Percentiles rank a stretch among this genome's conserved stretches.
phyloP scores from a whole-genome alignment of 2,329 filamentous ascomycete genomes.

The Helicocarpus griseus region DNA sequence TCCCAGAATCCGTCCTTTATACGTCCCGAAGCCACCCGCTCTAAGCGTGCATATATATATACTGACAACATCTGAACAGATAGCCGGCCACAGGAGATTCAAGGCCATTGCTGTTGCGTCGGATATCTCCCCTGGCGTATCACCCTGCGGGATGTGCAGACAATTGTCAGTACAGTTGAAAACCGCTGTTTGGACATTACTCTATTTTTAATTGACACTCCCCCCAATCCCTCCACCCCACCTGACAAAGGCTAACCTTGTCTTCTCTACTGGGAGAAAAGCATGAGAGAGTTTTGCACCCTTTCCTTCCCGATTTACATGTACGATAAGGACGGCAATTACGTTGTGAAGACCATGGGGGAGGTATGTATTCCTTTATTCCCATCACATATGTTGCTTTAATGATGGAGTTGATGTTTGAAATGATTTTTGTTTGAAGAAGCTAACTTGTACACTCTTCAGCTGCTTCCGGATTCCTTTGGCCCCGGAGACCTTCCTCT shows the following conservation, averaged over 20 bases:
- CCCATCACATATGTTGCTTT: no score
- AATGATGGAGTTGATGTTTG: no score
- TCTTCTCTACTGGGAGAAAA: slow-evolving; percentile 8
- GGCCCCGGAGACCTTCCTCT: slow-evolving; percentile 49
- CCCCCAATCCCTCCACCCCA: no score
- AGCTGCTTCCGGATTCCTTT: slow-evolving; percentile 61
- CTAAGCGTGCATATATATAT: neutral
- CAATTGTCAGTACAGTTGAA: slow-evolving; percentile 57
- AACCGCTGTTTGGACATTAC: neutral
- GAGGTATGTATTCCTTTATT: slow-evolving; percentile 22
- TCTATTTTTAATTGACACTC: neutral
- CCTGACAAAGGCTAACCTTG: neutral
- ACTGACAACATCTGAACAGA: slow-evolving; percentile 16
- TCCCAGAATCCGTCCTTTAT: no score
- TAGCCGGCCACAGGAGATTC: slow-evolving; percentile 46
- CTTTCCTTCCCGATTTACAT: slow-evolving; percentile 72
- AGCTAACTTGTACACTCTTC: neutral
- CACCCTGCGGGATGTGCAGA: slow-evolving; percentile 91
- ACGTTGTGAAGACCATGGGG: slow-evolving; percentile 26
- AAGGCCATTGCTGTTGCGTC: slow-evolving; percentile 78
- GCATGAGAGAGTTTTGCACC: slow-evolving; percentile 65
- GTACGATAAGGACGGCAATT: slow-evolving; percentile 76
- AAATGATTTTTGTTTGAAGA: neutral
- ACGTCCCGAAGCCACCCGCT: no score
- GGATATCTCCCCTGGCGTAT: slow-evolving; percentile 56